phyloP scores from a whole-genome alignment of 2,329 filamentous ascomycete species.

The Neonectria neomacrospora region DNA sequence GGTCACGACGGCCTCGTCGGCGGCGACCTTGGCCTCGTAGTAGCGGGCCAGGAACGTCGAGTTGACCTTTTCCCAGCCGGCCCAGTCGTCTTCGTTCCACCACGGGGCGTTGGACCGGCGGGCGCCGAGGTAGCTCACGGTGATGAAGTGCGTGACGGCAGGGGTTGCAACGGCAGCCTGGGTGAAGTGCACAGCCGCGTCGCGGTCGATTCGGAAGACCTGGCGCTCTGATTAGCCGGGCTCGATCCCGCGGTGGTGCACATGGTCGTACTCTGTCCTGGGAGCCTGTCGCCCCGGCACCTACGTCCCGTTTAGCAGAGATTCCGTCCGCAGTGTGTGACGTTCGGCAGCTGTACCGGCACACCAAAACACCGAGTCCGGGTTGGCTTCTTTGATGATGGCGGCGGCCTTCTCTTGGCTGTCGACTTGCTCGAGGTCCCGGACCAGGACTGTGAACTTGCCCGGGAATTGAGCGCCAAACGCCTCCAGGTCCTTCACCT shows the following conservation, averaged over 20 bases:
- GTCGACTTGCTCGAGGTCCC: slow-evolving; percentile 74
- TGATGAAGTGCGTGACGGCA: slow-evolving; percentile 65
- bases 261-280: slow-evolving; percentile 47
- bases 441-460: slow-evolving; percentile 71
- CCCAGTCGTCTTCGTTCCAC: slow-evolving; percentile 61
- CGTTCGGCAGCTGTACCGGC: slow-evolving; percentile 52
- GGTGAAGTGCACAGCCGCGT: slow-evolving; percentile 40
- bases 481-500: slow-evolving; percentile 69
- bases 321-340: neutral
- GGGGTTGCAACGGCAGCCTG: slow-evolving; percentile 39
- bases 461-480: slow-evolving; percentile 66
- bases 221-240: slow-evolving; percentile 28
- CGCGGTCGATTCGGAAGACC: slow-evolving; percentile 43
- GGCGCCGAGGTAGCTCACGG: slow-evolving; percentile 67
- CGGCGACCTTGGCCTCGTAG: slow-evolving; percentile 65
- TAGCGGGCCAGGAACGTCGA: slow-evolving; percentile 57
- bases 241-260: neutral
- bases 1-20: slow-evolving; percentile 63
- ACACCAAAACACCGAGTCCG: slow-evolving; percentile 73
- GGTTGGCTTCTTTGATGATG: slow-evolving; percentile 66
- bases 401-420: slow-evolving; percentile 63
- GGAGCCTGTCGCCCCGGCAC: slow-evolving; percentile 51
- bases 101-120: slow-evolving; percentile 60
- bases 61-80: slow-evolving; percentile 51
- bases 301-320: slow-evolving; percentile 25